Base-by-base conservation (phyloP, 2,329 filamentous ascomycete genomes). In the Cladophialophora bantiana region DNA sequence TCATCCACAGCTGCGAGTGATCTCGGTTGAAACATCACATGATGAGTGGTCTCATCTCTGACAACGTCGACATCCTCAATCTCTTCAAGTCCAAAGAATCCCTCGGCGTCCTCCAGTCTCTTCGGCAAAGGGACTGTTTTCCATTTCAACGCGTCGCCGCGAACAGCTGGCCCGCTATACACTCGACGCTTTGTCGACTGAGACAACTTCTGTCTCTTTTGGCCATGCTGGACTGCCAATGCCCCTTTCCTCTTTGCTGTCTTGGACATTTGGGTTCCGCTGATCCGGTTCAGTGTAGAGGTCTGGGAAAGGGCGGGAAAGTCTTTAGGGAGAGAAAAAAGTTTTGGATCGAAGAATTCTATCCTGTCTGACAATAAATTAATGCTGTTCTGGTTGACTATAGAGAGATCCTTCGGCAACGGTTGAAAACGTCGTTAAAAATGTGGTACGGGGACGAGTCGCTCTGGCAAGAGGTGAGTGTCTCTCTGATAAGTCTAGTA, bases 61-160 rank as follows among this genome's bases (percentile, higher is more conserved):
- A 96, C 82, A n/a, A 99, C 84, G 35, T 97, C 91, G 1, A 99
- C 92, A 59, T 92, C 93, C 15, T 96, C 92, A 55, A 98, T 90
- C 74, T 98, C 94, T 74, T 99, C 93, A 1, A 99, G 81, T 0
- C 92, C 93, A 73, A 90, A 96, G 77, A 99, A 97, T 0, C 95
- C 95, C 70, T 96, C 93, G n/a, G 92, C 92, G 79, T 97, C 92
- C 54, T 94, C 89, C 73, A 94, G 83, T 75, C 90, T 88, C 75
- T 94, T 91, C 6, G 92, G 92, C 73, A 90, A 81, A 40, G 81
- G 76, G 3, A 95, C 87, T 20, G 87, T 83, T 68, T 85, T 86
- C 88, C 88, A 90, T 74, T 82, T 79, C 64, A 90, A 79, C 45
- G 85, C 81, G 66, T 88, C 83, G 38, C 86, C 68, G 31, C 73